Conservation (phyloP, 2,329 filamentous ascomycete species). For the Microcyclospora tardicrescens region DNA sequence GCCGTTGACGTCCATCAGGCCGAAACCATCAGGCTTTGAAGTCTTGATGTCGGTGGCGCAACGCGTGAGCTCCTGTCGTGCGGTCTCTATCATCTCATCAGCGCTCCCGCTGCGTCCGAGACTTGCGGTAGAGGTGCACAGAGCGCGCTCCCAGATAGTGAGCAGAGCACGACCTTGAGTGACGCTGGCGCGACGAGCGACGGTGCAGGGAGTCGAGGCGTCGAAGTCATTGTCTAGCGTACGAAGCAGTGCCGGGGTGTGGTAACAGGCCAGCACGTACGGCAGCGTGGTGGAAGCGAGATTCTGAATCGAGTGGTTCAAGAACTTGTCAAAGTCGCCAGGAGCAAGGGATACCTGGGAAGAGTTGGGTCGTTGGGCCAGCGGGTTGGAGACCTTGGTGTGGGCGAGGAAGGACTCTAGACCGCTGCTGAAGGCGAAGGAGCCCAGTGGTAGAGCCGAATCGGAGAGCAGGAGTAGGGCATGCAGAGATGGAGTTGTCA, state of each 20-base stretch:
- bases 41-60: constrained; percentile 15
- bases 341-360: constrained; percentile 6
- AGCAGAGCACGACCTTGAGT: constrained; percentile 65
- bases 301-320: constrained; percentile 56
- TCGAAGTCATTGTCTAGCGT: constrained; percentile 63
- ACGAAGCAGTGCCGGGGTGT: constrained; percentile 38
- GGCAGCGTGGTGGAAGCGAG: constrained; percentile 61
- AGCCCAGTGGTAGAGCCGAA: constrained; percentile 68
- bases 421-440: constrained; percentile 76
- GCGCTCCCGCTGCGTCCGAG: neutral
- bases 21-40: constrained; percentile 7
- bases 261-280: constrained; percentile 58
- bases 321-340: constrained; percentile 49
- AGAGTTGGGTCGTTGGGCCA: constrained; percentile 11
- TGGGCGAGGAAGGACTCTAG: constrained; percentile 74
- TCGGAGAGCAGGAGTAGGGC: constrained; percentile 67
- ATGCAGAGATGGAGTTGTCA: constrained; percentile 34
- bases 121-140: constrained; percentile 7
- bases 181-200: constrained; percentile 60
- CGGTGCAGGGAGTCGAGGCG: constrained; percentile 64
- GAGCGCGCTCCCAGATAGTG: constrained; percentile 52
- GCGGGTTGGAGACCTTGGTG: constrained; percentile 38
- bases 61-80: constrained; percentile 5
- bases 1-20: constrained; percentile 27
- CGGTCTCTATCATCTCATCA: neutral